phyloP scores from a whole-genome alignment of 441 rosid genomes.

The Rhodomyrtus psidioides region DNA sequence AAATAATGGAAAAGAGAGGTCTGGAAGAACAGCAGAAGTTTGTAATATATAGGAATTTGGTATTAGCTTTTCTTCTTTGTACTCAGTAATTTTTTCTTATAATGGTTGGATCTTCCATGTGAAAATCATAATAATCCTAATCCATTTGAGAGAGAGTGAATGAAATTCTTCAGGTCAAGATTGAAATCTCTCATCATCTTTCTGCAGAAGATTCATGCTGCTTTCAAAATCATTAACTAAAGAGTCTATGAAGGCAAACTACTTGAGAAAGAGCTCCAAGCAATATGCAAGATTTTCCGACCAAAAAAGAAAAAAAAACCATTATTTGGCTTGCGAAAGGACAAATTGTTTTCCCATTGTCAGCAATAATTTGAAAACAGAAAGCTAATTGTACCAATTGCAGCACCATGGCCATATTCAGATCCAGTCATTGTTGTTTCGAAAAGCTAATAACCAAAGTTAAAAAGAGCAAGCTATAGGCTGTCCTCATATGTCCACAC shows the following conservation, averaged over 20 bases:
- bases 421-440: not conserved
- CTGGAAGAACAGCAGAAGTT: not conserved
- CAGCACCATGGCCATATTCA: not conserved
- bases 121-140: not conserved
- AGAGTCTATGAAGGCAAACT: not conserved
- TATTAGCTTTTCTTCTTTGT: not conserved
- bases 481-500: not conserved
- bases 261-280: not conserved
- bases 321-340: not conserved
- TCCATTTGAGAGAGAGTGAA: not conserved
- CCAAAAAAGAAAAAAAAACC: too few relatives aligned
- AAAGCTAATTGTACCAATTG: not conserved
- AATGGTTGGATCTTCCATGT: not conserved
- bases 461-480: not conserved
- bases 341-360: not conserved
- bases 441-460: not conserved
- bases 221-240: not conserved
- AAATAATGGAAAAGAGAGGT: not conserved
- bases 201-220: not conserved
- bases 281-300: not conserved
- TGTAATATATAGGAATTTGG: not conserved
- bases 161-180: not conserved
- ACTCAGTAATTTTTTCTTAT: not conserved
- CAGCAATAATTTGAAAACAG: not conserved
- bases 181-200: not conserved